phyloP scores from a whole-genome alignment of 768 basidiomycete species.

The Daedaleopsis nitida region DNA sequence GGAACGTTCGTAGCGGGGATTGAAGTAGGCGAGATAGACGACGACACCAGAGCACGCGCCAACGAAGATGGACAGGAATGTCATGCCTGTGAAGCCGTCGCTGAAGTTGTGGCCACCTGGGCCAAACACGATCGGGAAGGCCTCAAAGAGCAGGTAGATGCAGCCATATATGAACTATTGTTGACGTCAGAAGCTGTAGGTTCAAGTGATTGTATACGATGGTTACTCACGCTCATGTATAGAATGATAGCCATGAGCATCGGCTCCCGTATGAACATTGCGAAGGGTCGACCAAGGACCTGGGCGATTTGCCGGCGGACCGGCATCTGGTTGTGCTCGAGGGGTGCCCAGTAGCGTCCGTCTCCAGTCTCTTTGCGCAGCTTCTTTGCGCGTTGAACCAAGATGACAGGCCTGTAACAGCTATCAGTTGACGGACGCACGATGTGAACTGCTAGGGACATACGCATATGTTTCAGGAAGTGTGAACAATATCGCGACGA shows the following conservation, averaged over 20 bases:
- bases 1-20: slow-evolving; percentile 51
- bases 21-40: slow-evolving; percentile 47
- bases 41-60: slow-evolving; percentile 37
- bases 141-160: slow-evolving; percentile 62
- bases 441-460: not conserved
- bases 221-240: slow-evolving; percentile 58
- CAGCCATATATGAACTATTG: slow-evolving; percentile 62
- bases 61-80: slow-evolving; percentile 61
- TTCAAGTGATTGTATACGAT: not conserved
- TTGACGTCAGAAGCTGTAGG: not conserved
- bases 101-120: slow-evolving; percentile 50
- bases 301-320: slow-evolving; percentile 46
- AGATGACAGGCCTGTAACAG: slow-evolving; percentile 50
- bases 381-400: slow-evolving; percentile 52
- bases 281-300: slow-evolving; percentile 58
- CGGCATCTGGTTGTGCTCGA: slow-evolving; percentile 46
- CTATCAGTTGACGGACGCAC: not conserved
- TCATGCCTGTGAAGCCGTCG: slow-evolving; percentile 57
- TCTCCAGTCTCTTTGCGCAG: slow-evolving; percentile 57
- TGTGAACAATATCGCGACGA: slow-evolving; percentile 51
- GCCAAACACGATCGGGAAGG: slow-evolving; percentile 65
- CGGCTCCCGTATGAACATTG: slow-evolving; percentile 63
- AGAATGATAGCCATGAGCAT: slow-evolving; percentile 63
- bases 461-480: slow-evolving; percentile 66
- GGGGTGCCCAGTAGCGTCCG: slow-evolving; percentile 50